A percentile compares a stretch with the other conserved stretches of the same genome.
These are phyloP conservation scores for Hypoxylon sp. DNA, from an alignment of 2,329 filamentous ascomycete genomes.

Conservation along the genomic window DNA sequence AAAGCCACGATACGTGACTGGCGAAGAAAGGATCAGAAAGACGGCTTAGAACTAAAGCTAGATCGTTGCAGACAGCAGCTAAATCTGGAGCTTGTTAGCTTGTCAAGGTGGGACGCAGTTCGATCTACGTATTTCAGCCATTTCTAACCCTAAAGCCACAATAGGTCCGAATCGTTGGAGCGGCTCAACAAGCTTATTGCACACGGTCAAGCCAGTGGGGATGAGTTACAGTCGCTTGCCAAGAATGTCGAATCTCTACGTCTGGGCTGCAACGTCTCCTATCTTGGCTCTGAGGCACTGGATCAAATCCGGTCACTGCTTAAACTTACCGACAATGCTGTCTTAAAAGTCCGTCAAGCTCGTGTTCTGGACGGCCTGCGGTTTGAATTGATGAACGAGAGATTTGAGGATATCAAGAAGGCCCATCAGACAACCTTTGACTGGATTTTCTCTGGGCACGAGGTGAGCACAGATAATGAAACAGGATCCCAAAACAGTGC, in stretches of 20 bases:
- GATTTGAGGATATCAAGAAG: constrained; percentile 37
- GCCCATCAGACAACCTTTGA: constrained; percentile 35
- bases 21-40: constrained; percentile 22
- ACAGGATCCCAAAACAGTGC: neutral
- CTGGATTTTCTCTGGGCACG: constrained; percentile 28
- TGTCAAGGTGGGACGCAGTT: constrained; percentile 18
- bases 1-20: constrained; percentile 23
- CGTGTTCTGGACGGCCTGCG: constrained; percentile 32
- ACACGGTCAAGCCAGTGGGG: constrained; percentile 22
- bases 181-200: constrained; percentile 18
- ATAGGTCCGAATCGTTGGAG: constrained; percentile 26
- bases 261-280: constrained; percentile 21
- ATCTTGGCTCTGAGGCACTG: constrained; percentile 26
- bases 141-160: constrained; percentile 4
- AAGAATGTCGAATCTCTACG: constrained; percentile 27
- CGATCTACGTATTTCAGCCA: neutral
- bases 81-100: constrained; percentile 20
- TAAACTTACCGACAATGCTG: constrained; percentile 15
- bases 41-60: constrained; percentile 18
- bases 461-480: neutral
- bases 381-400: constrained; percentile 38
- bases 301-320: constrained; percentile 22
- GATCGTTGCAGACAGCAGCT: constrained; percentile 33
- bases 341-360: constrained; percentile 15
- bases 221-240: constrained; percentile 25